Base-by-base conservation (phyloP, 495 filamentous ascomycete genomes). In the Polyplosphaeria fusca region DNA sequence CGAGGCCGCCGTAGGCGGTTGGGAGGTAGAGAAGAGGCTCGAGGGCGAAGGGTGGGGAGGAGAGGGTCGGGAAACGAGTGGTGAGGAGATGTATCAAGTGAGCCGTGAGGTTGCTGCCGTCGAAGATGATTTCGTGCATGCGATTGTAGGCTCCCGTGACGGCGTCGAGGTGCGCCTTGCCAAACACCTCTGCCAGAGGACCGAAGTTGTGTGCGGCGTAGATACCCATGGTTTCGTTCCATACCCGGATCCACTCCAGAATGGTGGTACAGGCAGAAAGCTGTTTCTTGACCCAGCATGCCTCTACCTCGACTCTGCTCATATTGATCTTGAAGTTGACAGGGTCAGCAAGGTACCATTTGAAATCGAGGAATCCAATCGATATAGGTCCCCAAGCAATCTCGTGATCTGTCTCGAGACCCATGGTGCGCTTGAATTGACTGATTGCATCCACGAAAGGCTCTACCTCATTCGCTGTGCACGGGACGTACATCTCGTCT, bases 21-120 rank as follows among this genome's bases (percentile, higher is more conserved):
- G 61, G 61, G 13, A 60, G 51, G 51, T 47, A 58, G 35, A 63
- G 48, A n/a, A 63, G 40, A 1, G 60, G 45, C 16, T 63, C 60
- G 1, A 52, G 39, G 11, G 19, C n/a, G 37, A 37, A 27, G 43
- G 30, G 22, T 9, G 32, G 19, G 44, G 37, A 27, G 2, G 19
- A 20, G 7, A 51, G 5, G 11, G 40, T n/a, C 12, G 16, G 16
- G 11, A 42, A 13, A 27, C 35, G 26, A 4, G n/a, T 30, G 23
- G 16, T 4, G 26, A 64, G 27, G 20, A 64, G 26, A 12, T 42
- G 25, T 22, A 27, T 55, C 11, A 55, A 5, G 25, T 64, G 51
- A 12, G 5, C 32, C 5, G 50, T 55, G 11, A 60, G 39, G 40
- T 51, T 55, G 23, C 40, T 38, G 22, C n/a, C 12, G 18, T 12